Percentiles rank a stretch among this genome's conserved stretches.
These are phyloP conservation scores for Lactarius psammicola DNA, from an alignment of 768 basidiomycete species.

Conservation along the genomic window DNA sequence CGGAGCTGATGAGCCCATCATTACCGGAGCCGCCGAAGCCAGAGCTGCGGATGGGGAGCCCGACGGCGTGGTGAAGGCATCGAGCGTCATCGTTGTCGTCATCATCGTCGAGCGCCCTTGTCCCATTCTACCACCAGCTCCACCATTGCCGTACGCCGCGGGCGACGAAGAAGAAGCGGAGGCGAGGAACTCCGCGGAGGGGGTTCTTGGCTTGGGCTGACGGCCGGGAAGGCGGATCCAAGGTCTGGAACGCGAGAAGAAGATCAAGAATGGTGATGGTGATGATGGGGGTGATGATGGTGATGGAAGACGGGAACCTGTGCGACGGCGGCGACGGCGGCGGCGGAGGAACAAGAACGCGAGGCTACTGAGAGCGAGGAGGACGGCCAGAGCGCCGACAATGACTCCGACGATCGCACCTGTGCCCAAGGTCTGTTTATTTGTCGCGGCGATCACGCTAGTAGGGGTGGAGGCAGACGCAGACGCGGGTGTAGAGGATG, in stretches of 20 bases:
- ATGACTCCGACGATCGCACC: background rate
- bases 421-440: background rate
- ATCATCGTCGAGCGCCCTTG: background rate
- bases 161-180: background rate
- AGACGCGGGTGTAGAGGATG: background rate
- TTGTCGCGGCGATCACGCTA: background rate
- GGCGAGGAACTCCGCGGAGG: slow-evolving; percentile 1
- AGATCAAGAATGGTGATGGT: background rate
- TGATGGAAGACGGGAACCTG: background rate
- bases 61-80: background rate
- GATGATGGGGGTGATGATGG: background rate
- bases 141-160: no score
- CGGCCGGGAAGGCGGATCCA: background rate
- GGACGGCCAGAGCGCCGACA: background rate
- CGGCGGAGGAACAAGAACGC: background rate
- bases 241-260: background rate
- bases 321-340: background rate
- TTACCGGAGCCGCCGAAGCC: no score
- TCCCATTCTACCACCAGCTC: no score
- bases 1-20: no score
- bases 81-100: background rate
- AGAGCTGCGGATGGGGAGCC: background rate
- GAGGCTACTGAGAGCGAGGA: background rate
- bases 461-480: background rate
- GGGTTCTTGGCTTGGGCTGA: background rate